Conservation (phyloP, 2,329 filamentous ascomycete genomes). For the Fusarium nelsonii region DNA sequence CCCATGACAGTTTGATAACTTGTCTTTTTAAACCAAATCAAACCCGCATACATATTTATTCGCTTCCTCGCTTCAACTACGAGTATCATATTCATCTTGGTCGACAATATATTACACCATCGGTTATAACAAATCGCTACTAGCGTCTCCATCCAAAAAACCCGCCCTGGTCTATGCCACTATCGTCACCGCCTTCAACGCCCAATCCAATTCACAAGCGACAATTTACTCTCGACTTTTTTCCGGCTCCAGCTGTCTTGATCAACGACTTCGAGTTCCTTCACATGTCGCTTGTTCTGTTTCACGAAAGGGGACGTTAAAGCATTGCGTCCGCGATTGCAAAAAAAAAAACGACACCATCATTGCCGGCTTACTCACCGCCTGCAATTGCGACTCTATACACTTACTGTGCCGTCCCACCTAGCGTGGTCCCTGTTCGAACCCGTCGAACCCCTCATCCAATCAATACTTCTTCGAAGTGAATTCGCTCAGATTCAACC, state of each 20-base stretch:
- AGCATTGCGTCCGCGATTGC: slow-evolving; percentile 43
- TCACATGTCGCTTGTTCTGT: slow-evolving; percentile 43
- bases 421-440: slow-evolving; percentile 48
- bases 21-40: slow-evolving; percentile 28
- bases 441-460: slow-evolving; percentile 41
- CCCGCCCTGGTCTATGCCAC: slow-evolving; percentile 45
- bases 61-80: slow-evolving; percentile 30
- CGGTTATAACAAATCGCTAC: slow-evolving; percentile 21
- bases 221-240: slow-evolving; percentile 34
- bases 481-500: slow-evolving; percentile 42
- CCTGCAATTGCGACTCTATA: slow-evolving; percentile 41
- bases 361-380: slow-evolving; percentile 38
- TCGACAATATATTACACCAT: slow-evolving; percentile 18
- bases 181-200: slow-evolving; percentile 45
- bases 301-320: slow-evolving; percentile 44
- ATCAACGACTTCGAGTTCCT: slow-evolving; percentile 22
- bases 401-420: slow-evolving; percentile 45
- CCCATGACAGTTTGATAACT: slow-evolving; percentile 44
- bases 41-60: slow-evolving; percentile 25
- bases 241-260: slow-evolving; percentile 25
- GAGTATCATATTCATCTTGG: slow-evolving; percentile 23
- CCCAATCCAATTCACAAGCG: slow-evolving; percentile 36
- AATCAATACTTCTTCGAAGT: slow-evolving; percentile 39
- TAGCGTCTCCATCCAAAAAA: slow-evolving; percentile 36
- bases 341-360: slow-evolving; percentile 17